Base-by-base conservation (phyloP, 1,284 basidiomycete genomes). In the Gymnopus androsaceus region DNA sequence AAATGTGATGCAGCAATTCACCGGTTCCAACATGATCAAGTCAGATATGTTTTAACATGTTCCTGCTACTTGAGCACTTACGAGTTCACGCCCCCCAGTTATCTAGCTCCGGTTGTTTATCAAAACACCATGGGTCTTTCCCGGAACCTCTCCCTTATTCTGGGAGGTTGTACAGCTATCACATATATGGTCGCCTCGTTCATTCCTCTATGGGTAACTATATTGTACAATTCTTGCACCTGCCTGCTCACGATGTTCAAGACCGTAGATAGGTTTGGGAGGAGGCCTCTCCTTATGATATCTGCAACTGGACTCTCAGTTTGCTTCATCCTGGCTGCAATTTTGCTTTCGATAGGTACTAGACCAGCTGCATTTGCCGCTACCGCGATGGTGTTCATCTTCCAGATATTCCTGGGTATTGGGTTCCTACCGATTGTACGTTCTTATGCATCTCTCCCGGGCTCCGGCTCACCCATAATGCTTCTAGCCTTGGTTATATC, bases 161-260 rank as follows among this genome's bases (percentile, higher is more conserved):
- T 76, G 4, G 74, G 74, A 21, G 75, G 73, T 3, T 73, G 67
- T 56, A 77, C 73, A 1, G 66, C 75, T 0, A 66, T 76, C 42
- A 75, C 71, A 0, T 78, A 75, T 56, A 72, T 76, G 69, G 56
- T 77, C 34, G 75, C 74, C n/a, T 77, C 76, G 0, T 76, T 77
- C 55, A 76, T 77, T 51, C 74, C 73, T 2, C 69, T 74, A 4
- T 76, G 72, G 75, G 74, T 72, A 50, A 38, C 28, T 17, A 19
- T 28, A 25, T 37, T 47, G 21, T 31, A 33, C 41, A 14, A 1
- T 38, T n/a, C 11, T 4, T 12, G 27, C 6, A 25, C 11, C 21
- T 17, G 41, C 5, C n/a, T 19, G 40, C 31, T 42, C 27, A 34
- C 42, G 30, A 52, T 27, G 5, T 41, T 30, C 25, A 17, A 76